Evolutionary conservation across 2,329 filamentous ascomycete species (phyloP), one percentile per base, ranked within the genome.

Genomic region (Colletotrichum sp.): DNA sequence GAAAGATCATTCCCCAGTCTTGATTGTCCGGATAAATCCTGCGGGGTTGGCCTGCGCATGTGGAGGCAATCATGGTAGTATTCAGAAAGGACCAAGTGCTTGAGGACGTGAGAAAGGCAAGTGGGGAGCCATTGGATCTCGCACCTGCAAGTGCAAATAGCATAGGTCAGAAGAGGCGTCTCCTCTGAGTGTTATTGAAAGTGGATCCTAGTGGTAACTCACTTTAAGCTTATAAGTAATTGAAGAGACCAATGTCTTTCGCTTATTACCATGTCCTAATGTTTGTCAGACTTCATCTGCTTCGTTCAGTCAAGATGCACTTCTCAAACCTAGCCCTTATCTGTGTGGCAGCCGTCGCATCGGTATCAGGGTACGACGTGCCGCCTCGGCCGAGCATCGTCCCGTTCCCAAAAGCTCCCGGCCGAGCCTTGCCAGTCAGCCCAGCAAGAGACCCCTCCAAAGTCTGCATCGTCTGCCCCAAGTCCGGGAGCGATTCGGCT

Each of bases 401-500:
- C 6, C 44, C 44, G 9, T 52, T 52, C 8, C 44, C 44, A 1
- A 52, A 52, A 6, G 44, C 44, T 8, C n/a, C 44, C 44, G 44
- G 44, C n/a, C 44, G 44, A 22, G 44, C 44, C 1, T 13, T 52
- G n/a, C n/a, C 44, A 4, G 1, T 52, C 6, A 52, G 44, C 10
- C 44, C 44, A 13, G 44, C 44, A 52, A 52, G 44, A 22, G 44
- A 8, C 4, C 44, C 10, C 10, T 22, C 44, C 55, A 59, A 59
- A 22, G 32, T 39, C 9, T 39, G 63, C 63, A 22, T 39, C 12
- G 63, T 66, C 1, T 30, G 18, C 5, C 24, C 59, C 22, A 22
- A n/a, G 12, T 4, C 44, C n/a, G n/a, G 13, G 13, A 28, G 44
- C 39, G 65, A 68, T 15, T 22, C 44, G 67, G 82, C 83, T 1